A percentile compares a stretch with the other conserved stretches of the same genome.
Conservation (phyloP, 108 stramenopile genomes). For the Cyclostephanos invisitatus region DNA sequence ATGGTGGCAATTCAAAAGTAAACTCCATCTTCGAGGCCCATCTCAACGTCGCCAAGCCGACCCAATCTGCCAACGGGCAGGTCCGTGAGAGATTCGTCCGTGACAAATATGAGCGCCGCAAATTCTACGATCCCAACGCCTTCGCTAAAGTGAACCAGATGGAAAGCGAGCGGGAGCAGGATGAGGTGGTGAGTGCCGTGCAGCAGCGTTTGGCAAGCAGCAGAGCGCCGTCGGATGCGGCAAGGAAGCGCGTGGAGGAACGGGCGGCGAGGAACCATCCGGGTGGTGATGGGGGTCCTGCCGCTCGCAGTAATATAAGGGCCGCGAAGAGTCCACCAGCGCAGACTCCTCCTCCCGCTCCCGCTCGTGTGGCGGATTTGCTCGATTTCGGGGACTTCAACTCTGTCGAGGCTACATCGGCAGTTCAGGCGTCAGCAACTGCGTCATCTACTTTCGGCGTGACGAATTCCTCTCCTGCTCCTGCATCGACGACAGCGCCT, state of each 20-base stretch:
- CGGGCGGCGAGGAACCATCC: conserved; percentile 53
- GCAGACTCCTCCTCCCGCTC: conserved; percentile 19
- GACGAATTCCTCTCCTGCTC: background rate
- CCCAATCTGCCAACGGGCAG: conserved; percentile 67
- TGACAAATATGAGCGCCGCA: conserved; percentile 92
- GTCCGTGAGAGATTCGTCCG: conserved; percentile 88
- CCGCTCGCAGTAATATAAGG: conserved; percentile 30
- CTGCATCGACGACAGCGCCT: conserved; percentile 10
- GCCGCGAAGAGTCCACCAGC: conserved; percentile 26
- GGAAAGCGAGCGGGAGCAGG: conserved; percentile 19
- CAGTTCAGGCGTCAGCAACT: conserved; percentile 28
- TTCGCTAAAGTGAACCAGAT: conserved; percentile 47
- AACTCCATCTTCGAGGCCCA: conserved; percentile 86
- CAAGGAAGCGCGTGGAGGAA: conserved; percentile 65
- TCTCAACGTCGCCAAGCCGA: conserved; percentile 68
- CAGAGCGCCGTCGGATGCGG: conserved; percentile 70
- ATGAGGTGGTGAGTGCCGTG: conserved; percentile 35
- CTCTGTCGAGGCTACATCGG: conserved; percentile 38
- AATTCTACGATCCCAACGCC: conserved; percentile 71
- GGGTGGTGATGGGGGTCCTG: conserved; percentile 28
- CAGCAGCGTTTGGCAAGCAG: conserved; percentile 26
- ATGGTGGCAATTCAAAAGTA: conserved; percentile 88
- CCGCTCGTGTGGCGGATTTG: conserved; percentile 49
- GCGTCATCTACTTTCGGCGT: conserved; percentile 28
- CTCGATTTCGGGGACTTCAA: conserved; percentile 54